Evolutionary conservation across 2,329 filamentous ascomycete genomes (phyloP).

Genomic region (Phialophora chinensis): DNA sequence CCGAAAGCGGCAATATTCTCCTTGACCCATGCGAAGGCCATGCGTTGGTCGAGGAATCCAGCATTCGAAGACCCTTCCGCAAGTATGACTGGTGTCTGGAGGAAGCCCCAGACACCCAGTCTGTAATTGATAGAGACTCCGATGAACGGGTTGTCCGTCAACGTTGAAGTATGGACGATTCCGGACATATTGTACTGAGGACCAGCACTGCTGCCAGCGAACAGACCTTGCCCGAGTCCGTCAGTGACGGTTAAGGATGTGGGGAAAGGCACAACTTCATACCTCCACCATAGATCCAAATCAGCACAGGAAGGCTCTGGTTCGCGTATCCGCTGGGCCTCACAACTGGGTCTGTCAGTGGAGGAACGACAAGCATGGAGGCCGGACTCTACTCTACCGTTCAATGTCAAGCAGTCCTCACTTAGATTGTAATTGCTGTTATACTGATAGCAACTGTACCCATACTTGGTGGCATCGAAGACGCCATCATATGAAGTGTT

Average conservation of each 20-base stretch:
- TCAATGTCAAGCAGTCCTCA: slow-evolving; percentile 4
- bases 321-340: neutral
- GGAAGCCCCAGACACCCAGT: neutral
- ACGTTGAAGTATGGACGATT: neutral
- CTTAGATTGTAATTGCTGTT: slow-evolving; percentile 3
- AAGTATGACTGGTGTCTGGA: neutral
- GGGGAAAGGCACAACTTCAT: neutral
- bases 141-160: neutral
- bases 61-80: neutral
- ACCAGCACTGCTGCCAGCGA: neutral
- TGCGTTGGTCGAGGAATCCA: neutral
- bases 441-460: neutral
- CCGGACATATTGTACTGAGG: neutral
- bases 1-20: slow-evolving; percentile 5
- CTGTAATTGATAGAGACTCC: neutral
- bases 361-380: too few relatives aligned
- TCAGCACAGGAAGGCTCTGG: neutral
- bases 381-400: neutral
- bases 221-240: neutral
- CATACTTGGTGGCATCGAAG: neutral
- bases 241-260: neutral
- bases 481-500: neutral
- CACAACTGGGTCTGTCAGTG: neutral
- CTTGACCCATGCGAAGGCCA: slow-evolving; percentile 1
- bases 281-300: slow-evolving; percentile 6